Base-by-base conservation (phyloP, 768 basidiomycete species). In the Chalciporus piperatus region DNA sequence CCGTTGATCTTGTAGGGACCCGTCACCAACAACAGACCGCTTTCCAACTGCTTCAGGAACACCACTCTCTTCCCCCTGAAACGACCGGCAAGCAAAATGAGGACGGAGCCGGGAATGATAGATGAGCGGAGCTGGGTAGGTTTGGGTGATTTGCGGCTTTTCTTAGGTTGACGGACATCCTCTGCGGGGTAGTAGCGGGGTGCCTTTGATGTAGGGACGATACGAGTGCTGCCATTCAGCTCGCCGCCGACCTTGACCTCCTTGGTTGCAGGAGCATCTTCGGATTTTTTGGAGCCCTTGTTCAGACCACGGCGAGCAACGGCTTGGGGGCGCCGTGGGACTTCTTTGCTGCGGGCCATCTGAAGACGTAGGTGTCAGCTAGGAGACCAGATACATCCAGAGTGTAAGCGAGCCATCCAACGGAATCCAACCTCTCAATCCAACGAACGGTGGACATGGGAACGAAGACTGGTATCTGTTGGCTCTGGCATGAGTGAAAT, bases 1-100 rank as follows among this genome's bases (percentile, higher is more conserved):
- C 97, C 97, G 74, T 99, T 99, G 71, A 98, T 71, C 82, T 93
- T 96, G 84, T 84, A 98, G 43, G 97, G 97, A 50, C 97, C 97
- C 35, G 95, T 93, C 63, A 99, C 93, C 74, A 99, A 79, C 65
- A 99, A 75, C 66, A 99, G 74, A 48, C 97, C 97, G 56, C 88
- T 88, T 63, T 82, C 81, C 70, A 98, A 76, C 79, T 95, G 93
- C 83, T 97, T 97, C 77, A 99, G 78, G 76, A 92, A 96, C 51
- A 99, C 94, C 59, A 99, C 97, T 49, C 97, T 85, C 84, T 98
- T 98, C 58, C 96, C 96, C 60, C 91, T 80, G 90, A 92, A 98
- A 67, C 94, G 90, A 66, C 97, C 97, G 55, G 97, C 96, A 64
- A 99, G 85, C 62, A 99, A 79, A 74, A 99, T 98, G 60, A 99